Conservation (phyloP, 1,139 yeast species). For the Nakaseomyces bracarensis region DNA sequence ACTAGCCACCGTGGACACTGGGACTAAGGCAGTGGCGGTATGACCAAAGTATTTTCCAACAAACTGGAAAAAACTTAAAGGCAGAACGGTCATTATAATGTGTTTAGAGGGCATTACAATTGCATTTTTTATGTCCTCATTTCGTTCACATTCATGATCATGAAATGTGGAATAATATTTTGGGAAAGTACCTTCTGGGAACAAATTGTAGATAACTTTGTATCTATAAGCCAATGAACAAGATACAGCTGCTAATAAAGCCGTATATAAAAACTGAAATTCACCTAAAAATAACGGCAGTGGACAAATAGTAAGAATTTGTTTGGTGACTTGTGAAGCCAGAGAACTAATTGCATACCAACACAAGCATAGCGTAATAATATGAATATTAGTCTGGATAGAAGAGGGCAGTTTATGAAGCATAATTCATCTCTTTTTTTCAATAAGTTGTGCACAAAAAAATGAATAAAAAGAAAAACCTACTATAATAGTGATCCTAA, state of each 20-base stretch:
- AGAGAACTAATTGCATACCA: slow-evolving; percentile 83
- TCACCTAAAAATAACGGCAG: slow-evolving; percentile 83
- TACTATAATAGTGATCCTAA: too few species aligned
- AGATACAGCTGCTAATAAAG: slow-evolving; percentile 32
- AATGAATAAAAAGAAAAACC: too few species aligned
- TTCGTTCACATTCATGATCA: slow-evolving; percentile 14
- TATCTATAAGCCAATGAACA: slow-evolving; percentile 24
- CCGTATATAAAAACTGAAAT: slow-evolving; percentile 72
- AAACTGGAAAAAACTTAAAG: slow-evolving; percentile 89
- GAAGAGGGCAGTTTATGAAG: not conserved
- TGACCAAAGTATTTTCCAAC: slow-evolving; percentile 87
- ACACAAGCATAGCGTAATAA: slow-evolving; percentile 48
- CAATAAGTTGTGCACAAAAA: too few species aligned
- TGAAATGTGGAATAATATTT: slow-evolving; percentile 13
- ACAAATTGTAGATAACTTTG: slow-evolving; percentile 25
- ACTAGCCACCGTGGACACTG: slow-evolving; percentile 90
- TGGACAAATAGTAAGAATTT: slow-evolving; percentile 60
- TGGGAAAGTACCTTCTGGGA: slow-evolving; percentile 56
- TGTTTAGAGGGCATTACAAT: slow-evolving; percentile 35
- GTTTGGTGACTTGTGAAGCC: slow-evolving; percentile 75
- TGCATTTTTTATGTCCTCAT: slow-evolving; percentile 10
- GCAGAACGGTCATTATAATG: slow-evolving; percentile 64
- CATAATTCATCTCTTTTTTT: slow-evolving; percentile 4
- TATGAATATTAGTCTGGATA: slow-evolving; percentile 20
- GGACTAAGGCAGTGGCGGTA: slow-evolving; percentile 82